These are phyloP conservation scores for Antarctomyces pellizariae DNA, from an alignment of 495 filamentous ascomycete genomes.

Conservation along the genomic window DNA sequence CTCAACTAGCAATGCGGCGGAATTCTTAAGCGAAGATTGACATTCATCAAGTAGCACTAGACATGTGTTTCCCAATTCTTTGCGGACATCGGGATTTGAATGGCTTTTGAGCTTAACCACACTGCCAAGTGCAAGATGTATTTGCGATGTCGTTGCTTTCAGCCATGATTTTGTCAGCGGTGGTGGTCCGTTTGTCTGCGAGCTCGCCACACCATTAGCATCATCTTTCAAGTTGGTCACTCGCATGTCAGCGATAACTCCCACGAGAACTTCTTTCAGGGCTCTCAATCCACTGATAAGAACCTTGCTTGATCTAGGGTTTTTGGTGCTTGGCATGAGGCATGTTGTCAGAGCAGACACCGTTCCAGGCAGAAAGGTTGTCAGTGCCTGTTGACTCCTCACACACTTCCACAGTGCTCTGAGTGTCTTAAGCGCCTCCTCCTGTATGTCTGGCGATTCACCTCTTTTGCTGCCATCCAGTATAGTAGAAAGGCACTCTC, in stretches of 20 bases:
- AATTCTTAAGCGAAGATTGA: slow-evolving; percentile 43
- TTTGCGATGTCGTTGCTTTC: slow-evolving; percentile 54
- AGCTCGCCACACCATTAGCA: too few species aligned
- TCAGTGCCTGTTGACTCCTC: slow-evolving; percentile 44
- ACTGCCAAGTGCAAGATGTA: slow-evolving; percentile 65
- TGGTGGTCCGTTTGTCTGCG: too few species aligned
- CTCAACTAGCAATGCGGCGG: slow-evolving; percentile 49
- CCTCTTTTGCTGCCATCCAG: slow-evolving; percentile 44
- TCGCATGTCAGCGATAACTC: slow-evolving; percentile 38
- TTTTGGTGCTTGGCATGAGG: slow-evolving; percentile 39
- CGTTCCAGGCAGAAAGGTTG: slow-evolving; percentile 71
- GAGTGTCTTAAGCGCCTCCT: slow-evolving; percentile 42
- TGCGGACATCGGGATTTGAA: slow-evolving; percentile 43
- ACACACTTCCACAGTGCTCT: slow-evolving; percentile 35
- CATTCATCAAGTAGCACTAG: slow-evolving; percentile 54
- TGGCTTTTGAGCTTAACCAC: slow-evolving; percentile 59
- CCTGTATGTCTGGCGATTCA: slow-evolving; percentile 34
- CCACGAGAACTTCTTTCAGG: slow-evolving; percentile 33
- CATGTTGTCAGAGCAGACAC: slow-evolving; percentile 60
- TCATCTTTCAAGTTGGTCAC: slow-evolving; percentile 18
- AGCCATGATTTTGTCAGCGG: slow-evolving; percentile 43
- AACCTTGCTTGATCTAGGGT: slow-evolving; percentile 38
- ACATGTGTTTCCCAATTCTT: slow-evolving; percentile 44
- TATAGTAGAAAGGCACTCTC: slow-evolving; percentile 59
- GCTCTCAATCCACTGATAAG: slow-evolving; percentile 35